Evolutionary conservation across 805 yeast genomes (phyloP).

Genomic region (Naumovozyma castellii): DNA sequence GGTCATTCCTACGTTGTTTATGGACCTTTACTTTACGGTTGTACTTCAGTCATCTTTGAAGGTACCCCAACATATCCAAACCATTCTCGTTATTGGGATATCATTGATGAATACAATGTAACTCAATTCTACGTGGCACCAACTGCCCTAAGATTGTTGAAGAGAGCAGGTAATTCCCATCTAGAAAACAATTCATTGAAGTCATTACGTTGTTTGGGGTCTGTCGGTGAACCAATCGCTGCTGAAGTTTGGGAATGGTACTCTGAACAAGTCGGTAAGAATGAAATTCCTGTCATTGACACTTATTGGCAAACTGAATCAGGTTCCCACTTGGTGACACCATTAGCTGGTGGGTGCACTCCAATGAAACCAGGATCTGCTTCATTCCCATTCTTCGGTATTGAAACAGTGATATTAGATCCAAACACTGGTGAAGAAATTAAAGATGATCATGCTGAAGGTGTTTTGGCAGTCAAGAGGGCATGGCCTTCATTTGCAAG

Average conservation of each 20-base stretch:
- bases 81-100: conserved; percentile 72
- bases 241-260: conserved; percentile 88
- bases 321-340: conserved; percentile 71
- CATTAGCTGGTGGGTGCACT: conserved; percentile 64
- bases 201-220: conserved; percentile 62
- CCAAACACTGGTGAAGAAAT: conserved; percentile 67
- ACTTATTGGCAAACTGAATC: conserved; percentile 89
- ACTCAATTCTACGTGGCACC: conserved; percentile 82
- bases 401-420: conserved; percentile 62
- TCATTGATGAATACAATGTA: conserved; percentile 59
- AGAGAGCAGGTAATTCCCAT: conserved; percentile 61
- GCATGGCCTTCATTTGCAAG: conserved; percentile 86
- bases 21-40: conserved; percentile 71
- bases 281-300: conserved; percentile 63
- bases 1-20: conserved; percentile 79
- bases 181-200: conserved; percentile 53
- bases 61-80: conserved; percentile 84
- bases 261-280: conserved; percentile 59
- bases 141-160: conserved; percentile 67
- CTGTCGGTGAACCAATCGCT: conserved; percentile 82
- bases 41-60: conserved; percentile 72
- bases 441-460: conserved; percentile 63
- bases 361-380: conserved; percentile 85
- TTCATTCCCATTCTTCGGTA: conserved; percentile 76
- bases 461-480: conserved; percentile 61